Conservation (phyloP, 1,139 yeast genomes). For the Sugiyamaella japonica region DNA sequence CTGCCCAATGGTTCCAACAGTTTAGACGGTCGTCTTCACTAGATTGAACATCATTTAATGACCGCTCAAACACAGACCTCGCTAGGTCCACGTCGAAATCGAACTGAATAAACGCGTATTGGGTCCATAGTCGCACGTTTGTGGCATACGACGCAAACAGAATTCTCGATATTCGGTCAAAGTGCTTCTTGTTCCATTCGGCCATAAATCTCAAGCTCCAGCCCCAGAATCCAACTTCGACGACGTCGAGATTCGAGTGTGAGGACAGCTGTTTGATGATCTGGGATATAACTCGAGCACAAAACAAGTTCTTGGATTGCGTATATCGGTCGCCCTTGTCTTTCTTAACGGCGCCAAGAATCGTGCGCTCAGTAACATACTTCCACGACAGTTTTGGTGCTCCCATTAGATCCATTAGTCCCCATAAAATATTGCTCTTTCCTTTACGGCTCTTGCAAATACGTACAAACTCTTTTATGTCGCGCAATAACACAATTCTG, state of each 20-base stretch:
- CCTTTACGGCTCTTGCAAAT: constrained; percentile 3
- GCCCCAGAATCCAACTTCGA: constrained; percentile 11
- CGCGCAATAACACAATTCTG: constrained; percentile 21
- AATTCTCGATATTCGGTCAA: constrained; percentile 4
- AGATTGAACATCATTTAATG: neutral
- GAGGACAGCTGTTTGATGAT: neutral
- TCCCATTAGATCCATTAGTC: constrained; percentile 17
- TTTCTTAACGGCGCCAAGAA: neutral
- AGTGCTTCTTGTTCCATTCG: neutral
- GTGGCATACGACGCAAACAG: constrained; percentile 2
- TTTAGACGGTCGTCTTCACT: neutral
- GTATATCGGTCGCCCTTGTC: neutral
- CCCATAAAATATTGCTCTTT: constrained; percentile 15
- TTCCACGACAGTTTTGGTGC: constrained; percentile 11
- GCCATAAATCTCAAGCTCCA: constrained; percentile 20
- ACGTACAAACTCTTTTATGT: constrained; percentile 17
- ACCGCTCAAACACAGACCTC: constrained; percentile 5
- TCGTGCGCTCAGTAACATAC: neutral
- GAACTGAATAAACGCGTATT: constrained; percentile 11
- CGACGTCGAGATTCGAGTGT: neutral
- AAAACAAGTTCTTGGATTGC: neutral
- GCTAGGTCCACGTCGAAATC: constrained; percentile 10
- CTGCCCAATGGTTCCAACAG: constrained; percentile 13
- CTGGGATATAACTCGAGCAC: constrained; percentile 7
- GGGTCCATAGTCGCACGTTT: constrained; percentile 17